Evolutionary conservation across 2,329 filamentous ascomycete species (phyloP).

Genomic region (Capronia epimyces): DNA sequence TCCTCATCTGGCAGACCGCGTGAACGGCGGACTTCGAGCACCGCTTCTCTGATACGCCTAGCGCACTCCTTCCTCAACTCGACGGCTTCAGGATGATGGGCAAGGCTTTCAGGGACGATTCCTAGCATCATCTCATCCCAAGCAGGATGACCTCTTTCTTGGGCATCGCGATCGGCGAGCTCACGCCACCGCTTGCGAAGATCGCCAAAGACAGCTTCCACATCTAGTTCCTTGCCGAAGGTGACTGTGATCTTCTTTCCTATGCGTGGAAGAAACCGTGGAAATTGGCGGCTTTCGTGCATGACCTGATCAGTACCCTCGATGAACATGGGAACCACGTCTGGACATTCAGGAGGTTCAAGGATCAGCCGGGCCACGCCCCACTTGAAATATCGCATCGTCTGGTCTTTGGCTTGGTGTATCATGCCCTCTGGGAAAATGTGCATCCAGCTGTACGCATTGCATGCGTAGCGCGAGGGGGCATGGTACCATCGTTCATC

Average conservation of each 20-base stretch:
- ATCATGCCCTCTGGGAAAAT: constrained; percentile 94
- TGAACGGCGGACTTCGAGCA: constrained; percentile 67
- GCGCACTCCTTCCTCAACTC: constrained; percentile 76
- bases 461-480: constrained; percentile 64
- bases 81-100: constrained; percentile 67
- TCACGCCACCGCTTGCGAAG: constrained; percentile 68
- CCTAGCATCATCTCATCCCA: constrained; percentile 41
- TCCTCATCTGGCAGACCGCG: constrained; percentile 76
- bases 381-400: constrained; percentile 98
- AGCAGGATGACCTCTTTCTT: constrained; percentile 15
- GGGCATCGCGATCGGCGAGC: constrained; percentile 40
- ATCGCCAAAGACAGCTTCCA: constrained; percentile 70
- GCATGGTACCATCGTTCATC: constrained; percentile 61
- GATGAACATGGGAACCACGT: constrained; percentile 89
- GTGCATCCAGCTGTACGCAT: constrained; percentile 80
- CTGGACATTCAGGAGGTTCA: constrained; percentile 78
- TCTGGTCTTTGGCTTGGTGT: constrained; percentile 66
- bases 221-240: constrained; percentile 73
- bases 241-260: constrained; percentile 66
- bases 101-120: constrained; percentile 59
- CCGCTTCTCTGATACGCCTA: constrained; percentile 67
- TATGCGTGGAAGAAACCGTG: constrained; percentile 71
- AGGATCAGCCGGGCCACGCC: constrained; percentile 86
- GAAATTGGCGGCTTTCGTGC: constrained; percentile 74
- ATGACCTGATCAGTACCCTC: constrained; percentile 85